A percentile compares a stretch with the other conserved stretches of the same genome.
Evolutionary conservation across 2,329 filamentous ascomycete genomes (phyloP).

Genomic region (Massarina eburnea): DNA sequence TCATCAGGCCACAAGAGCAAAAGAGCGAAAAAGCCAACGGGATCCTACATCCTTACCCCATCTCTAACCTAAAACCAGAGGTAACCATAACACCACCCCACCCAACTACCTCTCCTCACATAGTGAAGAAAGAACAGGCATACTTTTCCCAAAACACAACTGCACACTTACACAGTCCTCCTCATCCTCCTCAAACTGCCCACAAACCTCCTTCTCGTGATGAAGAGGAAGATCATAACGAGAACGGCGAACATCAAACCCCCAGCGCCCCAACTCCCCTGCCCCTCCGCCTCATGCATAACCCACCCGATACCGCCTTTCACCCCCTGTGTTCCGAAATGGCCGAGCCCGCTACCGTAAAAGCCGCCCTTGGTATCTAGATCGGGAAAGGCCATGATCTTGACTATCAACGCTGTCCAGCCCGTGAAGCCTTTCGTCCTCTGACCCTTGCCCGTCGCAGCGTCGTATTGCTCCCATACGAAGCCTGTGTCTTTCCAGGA

Average conservation of each 20-base stretch:
- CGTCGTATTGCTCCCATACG: conserved; percentile 96
- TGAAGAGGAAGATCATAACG: conserved; percentile 21
- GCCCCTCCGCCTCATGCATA: conserved; percentile 19
- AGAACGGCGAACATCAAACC: conserved; percentile 14
- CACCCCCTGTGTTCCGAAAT: conserved; percentile 8
- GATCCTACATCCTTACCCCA: too few relatives aligned
- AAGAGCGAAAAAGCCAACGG: too few relatives aligned
- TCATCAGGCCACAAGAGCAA: too few relatives aligned
- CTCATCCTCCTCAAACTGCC: conserved; percentile 25
- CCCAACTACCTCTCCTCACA: too few relatives aligned
- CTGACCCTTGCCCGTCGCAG: conserved; percentile 83
- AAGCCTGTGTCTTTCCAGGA: conserved; percentile 91
- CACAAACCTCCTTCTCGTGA: conserved; percentile 26
- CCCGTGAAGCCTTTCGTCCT: conserved; percentile 94
- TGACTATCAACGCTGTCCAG: conserved; percentile 92
- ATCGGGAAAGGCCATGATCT: conserved; percentile 92
- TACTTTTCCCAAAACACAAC: too few relatives aligned
- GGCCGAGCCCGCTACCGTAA: not conserved
- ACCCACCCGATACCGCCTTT: conserved; percentile 22
- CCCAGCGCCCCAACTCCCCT: conserved; percentile 18
- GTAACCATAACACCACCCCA: too few relatives aligned
- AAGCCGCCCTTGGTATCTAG: conserved; percentile 35
- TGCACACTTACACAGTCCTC: conserved; percentile 9
- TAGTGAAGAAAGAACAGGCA: too few relatives aligned
- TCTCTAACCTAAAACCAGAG: too few relatives aligned